Evolutionary conservation across 1,284 basidiomycete genomes (phyloP), one percentile per base, ranked within the genome.

Genomic region (Neolentinus lepideus): DNA sequence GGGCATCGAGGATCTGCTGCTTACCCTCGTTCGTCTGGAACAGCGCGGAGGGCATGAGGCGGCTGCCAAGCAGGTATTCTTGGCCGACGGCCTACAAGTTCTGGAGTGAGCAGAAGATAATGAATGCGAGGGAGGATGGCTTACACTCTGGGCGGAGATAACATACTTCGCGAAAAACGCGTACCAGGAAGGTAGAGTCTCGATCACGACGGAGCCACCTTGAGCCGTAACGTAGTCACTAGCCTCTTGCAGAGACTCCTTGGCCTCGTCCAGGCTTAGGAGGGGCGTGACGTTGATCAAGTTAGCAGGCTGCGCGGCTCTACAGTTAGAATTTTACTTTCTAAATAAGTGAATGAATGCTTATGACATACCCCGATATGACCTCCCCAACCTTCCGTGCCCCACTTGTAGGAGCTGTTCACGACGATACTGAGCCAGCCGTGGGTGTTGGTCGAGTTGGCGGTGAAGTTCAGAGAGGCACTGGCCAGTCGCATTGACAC

Each of bases 81-180:
- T 11, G 75, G 62, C 22, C 66, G 73, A 3, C 62, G 59, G 2
- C 75, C 76, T 10, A 71, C 45, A 50, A 21, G 22, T 9, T 36
- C 8, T 14, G 46, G 14, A 29, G 25, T 24, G 51, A 51, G 16
- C 19, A 33, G 19, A 52, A 54, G 16, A 22, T 21, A 58, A 61
- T 53, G 29, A 64, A 60, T 2, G 63, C 65, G 22, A 64, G 62
- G 33, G 33, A 12, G 12, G 11, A 22, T 6, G 4, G 24, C 51
- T 31, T 31, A 45, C 52, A 35, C 24, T 46, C 33, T 67, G 61
- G 9, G 58, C 58, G 27, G 54, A 57, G 9, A 69, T 64, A 58
- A 78, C 47, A 29, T 50, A 76, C 3, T 63, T 62, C 31, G 67
- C 57, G 61, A 75, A 79, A 60, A 73, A 78, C 10, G 63, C 58